A percentile compares a stretch with the other conserved stretches of the same genome.
Evolutionary conservation across 2,329 filamentous ascomycete species (phyloP).

Genomic region (Trichoderma sp.): DNA sequence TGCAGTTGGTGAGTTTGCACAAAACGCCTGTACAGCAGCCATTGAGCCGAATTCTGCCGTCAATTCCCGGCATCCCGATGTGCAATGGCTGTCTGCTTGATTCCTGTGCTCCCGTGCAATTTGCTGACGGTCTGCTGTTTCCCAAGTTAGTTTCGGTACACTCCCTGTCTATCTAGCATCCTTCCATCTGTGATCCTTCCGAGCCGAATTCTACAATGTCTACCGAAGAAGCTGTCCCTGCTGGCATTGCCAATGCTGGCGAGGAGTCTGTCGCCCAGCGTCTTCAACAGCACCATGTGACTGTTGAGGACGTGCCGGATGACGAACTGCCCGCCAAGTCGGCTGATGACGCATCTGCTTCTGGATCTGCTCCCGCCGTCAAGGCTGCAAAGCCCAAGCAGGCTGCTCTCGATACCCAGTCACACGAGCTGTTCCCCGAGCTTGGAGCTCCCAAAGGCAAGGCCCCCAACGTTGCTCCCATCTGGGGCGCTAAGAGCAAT

Average conservation of each 20-base stretch:
- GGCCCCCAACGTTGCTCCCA: constrained; percentile 62
- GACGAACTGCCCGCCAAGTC: constrained; percentile 67
- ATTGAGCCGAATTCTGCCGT: not conserved
- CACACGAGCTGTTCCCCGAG: constrained; percentile 90
- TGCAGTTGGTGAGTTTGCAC: constrained; percentile 9
- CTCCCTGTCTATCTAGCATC: not conserved
- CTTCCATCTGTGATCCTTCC: not conserved
- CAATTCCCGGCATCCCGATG: not conserved
- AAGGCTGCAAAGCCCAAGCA: constrained; percentile 71
- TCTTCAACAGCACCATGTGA: constrained; percentile 63
- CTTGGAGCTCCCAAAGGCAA: constrained; percentile 71
- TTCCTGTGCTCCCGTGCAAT: not conserved
- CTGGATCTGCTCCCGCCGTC: constrained; percentile 44
- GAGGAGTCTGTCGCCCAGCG: constrained; percentile 58
- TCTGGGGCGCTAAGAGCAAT: constrained; percentile 72
- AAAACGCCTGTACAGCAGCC: not conserved
- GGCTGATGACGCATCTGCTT: constrained; percentile 45
- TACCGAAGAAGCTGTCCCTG: constrained; percentile 31
- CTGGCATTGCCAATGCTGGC: constrained; percentile 35
- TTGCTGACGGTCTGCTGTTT: not conserved
- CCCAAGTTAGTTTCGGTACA: not conserved
- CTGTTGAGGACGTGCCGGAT: constrained; percentile 77
- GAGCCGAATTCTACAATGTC: constrained; percentile 38
- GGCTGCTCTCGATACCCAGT: constrained; percentile 70
- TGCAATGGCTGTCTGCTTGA: not conserved